phyloP scores from a whole-genome alignment of 129 eudicot species.

The Heracleum sosnowskyi region DNA sequence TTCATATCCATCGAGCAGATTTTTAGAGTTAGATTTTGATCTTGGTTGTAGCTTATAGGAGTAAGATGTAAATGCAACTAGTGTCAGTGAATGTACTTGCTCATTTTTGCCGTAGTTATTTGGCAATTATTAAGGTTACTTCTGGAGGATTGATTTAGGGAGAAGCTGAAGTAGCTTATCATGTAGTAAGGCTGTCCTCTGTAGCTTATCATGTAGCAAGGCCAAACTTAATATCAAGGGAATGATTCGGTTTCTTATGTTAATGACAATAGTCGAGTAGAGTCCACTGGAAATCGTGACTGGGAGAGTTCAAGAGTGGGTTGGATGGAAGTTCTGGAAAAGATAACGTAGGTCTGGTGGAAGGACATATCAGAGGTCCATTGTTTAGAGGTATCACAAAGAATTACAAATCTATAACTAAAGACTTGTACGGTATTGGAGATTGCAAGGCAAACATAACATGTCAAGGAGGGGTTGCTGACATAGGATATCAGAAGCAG shows the following conservation, averaged over 20 bases:
- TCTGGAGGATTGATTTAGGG: too few relatives aligned
- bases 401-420: constrained; percentile 41
- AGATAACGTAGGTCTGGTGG: constrained; percentile 33
- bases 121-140: too few relatives aligned
- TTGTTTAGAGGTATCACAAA: constrained; percentile 42
- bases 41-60: too few relatives aligned
- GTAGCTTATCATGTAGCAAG: too few relatives aligned
- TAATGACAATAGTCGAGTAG: constrained; percentile 36
- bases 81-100: too few relatives aligned
- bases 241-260: constrained; percentile 47
- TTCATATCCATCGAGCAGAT: too few relatives aligned
- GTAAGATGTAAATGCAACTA: too few relatives aligned
- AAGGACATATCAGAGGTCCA: constrained; percentile 31
- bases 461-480: constrained; percentile 74
- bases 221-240: constrained; percentile 24
- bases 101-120: too few relatives aligned
- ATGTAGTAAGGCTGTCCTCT: too few relatives aligned
- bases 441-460: constrained; percentile 56
- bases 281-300: constrained; percentile 26
- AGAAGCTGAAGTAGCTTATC: too few relatives aligned
- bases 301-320: constrained; percentile 31
- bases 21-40: too few relatives aligned
- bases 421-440: constrained; percentile 71
- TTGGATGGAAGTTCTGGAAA: constrained; percentile 18
- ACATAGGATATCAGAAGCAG: constrained; percentile 72